A percentile compares a stretch with the other conserved stretches of the same genome.
Conservation (phyloP, 331 rosid genomes). For the Spiraea crenata region DNA sequence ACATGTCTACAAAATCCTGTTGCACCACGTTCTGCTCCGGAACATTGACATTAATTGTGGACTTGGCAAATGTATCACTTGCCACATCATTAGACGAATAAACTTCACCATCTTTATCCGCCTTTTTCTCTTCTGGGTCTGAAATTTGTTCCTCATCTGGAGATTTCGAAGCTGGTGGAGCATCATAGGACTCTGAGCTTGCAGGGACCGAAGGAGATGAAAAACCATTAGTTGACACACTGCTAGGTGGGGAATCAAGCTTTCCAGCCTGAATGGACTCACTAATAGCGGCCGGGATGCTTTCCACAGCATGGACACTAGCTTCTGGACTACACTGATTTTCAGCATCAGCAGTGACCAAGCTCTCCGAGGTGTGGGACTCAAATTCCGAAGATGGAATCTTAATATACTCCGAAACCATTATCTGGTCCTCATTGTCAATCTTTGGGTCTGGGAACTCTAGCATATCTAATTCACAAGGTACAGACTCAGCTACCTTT, state of each 20-base stretch:
- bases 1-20: conserved; percentile 92
- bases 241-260: conserved; percentile 78
- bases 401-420: conserved; percentile 84
- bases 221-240: conserved; percentile 61
- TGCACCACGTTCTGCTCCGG: conserved; percentile 81
- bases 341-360: conserved; percentile 52
- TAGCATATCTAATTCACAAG: conserved; percentile 72
- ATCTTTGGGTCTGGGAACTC: conserved; percentile 94
- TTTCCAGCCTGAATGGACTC: conserved; percentile 54
- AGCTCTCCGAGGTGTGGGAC: conserved; percentile 61
- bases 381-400: conserved; percentile 60
- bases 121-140: conserved; percentile 36
- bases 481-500: conserved; percentile 41
- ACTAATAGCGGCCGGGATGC: conserved; percentile 48
- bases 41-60: conserved; percentile 56
- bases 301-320: conserved; percentile 51
- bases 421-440: conserved; percentile 77
- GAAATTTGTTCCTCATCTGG: conserved; percentile 44
- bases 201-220: conserved; percentile 52
- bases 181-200: conserved; percentile 59
- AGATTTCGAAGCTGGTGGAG: conserved; percentile 40
- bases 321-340: conserved; percentile 44
- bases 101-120: conserved; percentile 68
- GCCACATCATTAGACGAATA: conserved; percentile 56
- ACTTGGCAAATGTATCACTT: conserved; percentile 46